A percentile compares a stretch with the other conserved stretches of the same genome.
Evolutionary conservation across 192 early-diverging fungal species (phyloP).

Genomic region (Obelidium mucronatum): DNA sequence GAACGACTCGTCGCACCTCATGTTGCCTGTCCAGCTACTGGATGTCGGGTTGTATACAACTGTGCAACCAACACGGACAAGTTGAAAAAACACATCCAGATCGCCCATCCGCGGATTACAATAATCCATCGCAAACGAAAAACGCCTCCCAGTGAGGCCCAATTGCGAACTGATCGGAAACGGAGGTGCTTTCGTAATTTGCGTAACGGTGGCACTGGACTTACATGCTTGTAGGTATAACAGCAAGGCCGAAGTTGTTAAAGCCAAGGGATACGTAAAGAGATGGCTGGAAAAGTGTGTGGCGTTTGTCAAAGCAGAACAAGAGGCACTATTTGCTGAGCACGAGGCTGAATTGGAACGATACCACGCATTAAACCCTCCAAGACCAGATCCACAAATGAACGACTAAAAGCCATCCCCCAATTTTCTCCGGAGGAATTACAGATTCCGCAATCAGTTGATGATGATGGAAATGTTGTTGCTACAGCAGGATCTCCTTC

Average conservation of each 20-base stretch:
- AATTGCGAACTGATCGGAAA: background rate
- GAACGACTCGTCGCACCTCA: background rate
- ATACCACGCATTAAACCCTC: background rate
- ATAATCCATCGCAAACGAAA: background rate
- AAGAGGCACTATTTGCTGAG: background rate
- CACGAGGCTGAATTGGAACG: background rate
- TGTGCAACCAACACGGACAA: background rate
- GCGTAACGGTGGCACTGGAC: no score
- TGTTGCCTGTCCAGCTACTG: background rate
- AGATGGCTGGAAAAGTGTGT: slow-evolving; percentile 5
- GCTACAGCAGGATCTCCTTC: background rate
- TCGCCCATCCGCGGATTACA: background rate
- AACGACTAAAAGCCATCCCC: background rate
- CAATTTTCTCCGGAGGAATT: slow-evolving; percentile 13
- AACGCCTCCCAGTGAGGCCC: background rate
- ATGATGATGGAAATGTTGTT: background rate
- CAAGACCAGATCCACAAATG: slow-evolving; percentile 5
- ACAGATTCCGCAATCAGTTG: background rate
- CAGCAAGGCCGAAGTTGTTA: background rate
- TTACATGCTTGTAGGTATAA: background rate
- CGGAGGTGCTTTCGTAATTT: background rate
- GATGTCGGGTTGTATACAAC: background rate
- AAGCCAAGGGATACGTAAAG: slow-evolving; percentile 3
- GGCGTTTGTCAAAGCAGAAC: background rate
- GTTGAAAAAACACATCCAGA: background rate